A percentile compares a stretch with the other conserved stretches of the same genome.
phyloP scores from a whole-genome alignment of 306 rosid species.

The Quercus cerris region DNA sequence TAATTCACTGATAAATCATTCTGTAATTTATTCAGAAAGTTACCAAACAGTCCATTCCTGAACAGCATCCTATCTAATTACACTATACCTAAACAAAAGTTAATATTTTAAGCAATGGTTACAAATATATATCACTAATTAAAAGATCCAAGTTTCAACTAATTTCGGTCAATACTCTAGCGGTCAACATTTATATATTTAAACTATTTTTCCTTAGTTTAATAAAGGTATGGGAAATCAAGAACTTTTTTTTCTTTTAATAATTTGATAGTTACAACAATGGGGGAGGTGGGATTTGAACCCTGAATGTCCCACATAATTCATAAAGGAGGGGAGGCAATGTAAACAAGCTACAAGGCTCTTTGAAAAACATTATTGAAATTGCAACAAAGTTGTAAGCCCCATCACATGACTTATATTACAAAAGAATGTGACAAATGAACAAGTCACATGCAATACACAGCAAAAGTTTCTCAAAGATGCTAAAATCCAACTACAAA shows the following conservation, averaged over 20 bases:
- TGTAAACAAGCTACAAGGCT: too few species aligned
- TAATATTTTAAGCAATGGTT: background rate
- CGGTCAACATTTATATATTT: background rate
- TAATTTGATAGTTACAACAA: background rate
- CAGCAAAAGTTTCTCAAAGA: slow-evolving; percentile 24
- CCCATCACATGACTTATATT: slow-evolving; percentile 24
- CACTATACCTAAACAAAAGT: background rate
- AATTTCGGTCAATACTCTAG: background rate
- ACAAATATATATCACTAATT: background rate
- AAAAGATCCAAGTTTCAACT: background rate
- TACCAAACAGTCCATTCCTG: background rate
- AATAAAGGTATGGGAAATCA: slow-evolving; percentile 19
- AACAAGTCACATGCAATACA: slow-evolving; percentile 30
- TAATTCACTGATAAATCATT: background rate
- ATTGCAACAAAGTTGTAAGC: slow-evolving; percentile 31
- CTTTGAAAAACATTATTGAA: slow-evolving; percentile 30
- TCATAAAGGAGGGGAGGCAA: too few species aligned
- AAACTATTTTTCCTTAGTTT: background rate
- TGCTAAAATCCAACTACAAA: slow-evolving; percentile 33
- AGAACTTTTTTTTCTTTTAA: slow-evolving; percentile 17
- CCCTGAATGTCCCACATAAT: too few species aligned
- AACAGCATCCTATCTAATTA: background rate
- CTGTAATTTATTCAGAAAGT: background rate
- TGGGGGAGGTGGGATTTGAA: too few species aligned
- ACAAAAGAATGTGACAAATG: slow-evolving; percentile 39